A percentile compares a stretch with the other conserved stretches of the same genome.
These are phyloP conservation scores for Beauveria brongniartii DNA, from an alignment of 2,329 filamentous ascomycete genomes.

Conservation along the genomic window DNA sequence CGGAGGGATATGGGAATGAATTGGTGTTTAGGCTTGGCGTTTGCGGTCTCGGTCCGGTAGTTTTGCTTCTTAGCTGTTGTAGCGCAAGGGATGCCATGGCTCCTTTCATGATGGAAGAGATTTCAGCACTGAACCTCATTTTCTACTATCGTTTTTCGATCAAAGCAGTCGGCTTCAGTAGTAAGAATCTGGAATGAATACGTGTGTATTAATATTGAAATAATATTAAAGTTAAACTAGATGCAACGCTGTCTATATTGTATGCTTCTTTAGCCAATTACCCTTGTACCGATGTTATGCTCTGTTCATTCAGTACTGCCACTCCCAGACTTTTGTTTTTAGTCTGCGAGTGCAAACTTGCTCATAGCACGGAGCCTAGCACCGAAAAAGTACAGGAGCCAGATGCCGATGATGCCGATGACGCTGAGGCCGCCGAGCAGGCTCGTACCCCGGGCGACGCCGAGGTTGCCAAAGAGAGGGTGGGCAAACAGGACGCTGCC, in stretches of 20 bases:
- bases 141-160: background rate
- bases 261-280: background rate
- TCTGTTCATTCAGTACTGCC: background rate
- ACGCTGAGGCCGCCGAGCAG: constrained; percentile 48
- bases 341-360: constrained; percentile 42
- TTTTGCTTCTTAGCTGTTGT: background rate
- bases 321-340: background rate
- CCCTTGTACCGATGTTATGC: background rate
- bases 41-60: background rate
- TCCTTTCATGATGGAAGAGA: background rate
- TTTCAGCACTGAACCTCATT: background rate
- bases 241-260: constrained; percentile 3
- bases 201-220: background rate
- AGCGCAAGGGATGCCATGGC: background rate
- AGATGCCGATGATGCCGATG: constrained; percentile 51
- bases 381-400: constrained; percentile 49
- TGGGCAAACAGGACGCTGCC: constrained; percentile 52
- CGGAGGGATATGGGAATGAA: background rate
- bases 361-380: constrained; percentile 45
- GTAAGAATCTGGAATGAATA: background rate
- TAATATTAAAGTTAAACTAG: background rate
- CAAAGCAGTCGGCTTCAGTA: background rate
- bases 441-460: constrained; percentile 48
- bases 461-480: constrained; percentile 51
- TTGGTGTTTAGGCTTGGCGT: background rate